Percentiles rank a stretch among this genome's conserved stretches.
phyloP scores from a whole-genome alignment of 148 eudicot genomes.

The Dysphania ambrosioides region DNA sequence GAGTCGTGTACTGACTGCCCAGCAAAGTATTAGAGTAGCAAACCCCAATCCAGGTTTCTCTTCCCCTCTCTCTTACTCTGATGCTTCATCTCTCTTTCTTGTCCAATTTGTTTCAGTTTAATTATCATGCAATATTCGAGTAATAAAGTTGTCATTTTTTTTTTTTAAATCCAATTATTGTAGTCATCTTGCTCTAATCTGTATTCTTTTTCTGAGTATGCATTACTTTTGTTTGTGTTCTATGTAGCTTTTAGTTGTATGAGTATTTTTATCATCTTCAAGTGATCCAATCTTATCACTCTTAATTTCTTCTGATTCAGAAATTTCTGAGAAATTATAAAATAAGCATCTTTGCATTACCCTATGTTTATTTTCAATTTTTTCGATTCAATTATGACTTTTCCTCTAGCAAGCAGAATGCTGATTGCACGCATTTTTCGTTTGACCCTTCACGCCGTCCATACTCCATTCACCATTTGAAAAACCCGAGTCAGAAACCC shows the following conservation, averaged over 20 bases:
- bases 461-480: too few relatives aligned
- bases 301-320: too few relatives aligned
- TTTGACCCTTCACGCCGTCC: too few relatives aligned
- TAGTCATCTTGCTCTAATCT: not conserved
- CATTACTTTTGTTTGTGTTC: not conserved
- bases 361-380: too few relatives aligned
- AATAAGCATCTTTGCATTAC: not conserved
- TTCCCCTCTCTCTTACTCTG: not conserved
- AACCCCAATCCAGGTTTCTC: slow-evolving; percentile 17
- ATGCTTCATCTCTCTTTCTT: not conserved
- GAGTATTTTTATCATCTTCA: not conserved
- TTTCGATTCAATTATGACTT: too few relatives aligned
- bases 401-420: too few relatives aligned
- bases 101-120: not conserved
- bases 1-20: not conserved
- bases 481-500: too few relatives aligned
- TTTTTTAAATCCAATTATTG: slow-evolving; percentile 4
- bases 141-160: slow-evolving; percentile 15
- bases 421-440: too few relatives aligned
- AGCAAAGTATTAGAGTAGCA: too few relatives aligned
- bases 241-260: not conserved
- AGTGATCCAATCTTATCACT: not conserved
- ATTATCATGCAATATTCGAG: too few relatives aligned
- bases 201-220: not conserved
- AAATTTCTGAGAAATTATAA: not conserved